Conservation (phyloP, 1,284 basidiomycete species). For the Thelephora terrestris region DNA sequence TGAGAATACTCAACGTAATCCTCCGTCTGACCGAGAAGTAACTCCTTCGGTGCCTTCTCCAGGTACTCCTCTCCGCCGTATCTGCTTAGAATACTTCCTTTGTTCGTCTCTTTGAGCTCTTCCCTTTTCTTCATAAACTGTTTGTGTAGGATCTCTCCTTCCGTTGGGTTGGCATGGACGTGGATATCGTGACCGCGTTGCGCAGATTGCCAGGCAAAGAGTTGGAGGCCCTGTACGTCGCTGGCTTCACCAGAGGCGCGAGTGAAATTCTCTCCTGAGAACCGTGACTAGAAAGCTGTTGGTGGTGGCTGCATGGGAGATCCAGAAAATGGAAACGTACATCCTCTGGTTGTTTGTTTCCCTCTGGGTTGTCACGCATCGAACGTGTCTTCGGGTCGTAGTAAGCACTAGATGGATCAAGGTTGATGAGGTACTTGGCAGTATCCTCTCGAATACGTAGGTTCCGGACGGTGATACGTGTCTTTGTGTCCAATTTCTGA, state of each 20-base stretch:
- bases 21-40: slow-evolving; percentile 91
- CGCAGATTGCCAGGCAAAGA: slow-evolving; percentile 97
- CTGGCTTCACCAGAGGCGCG: slow-evolving; percentile 87
- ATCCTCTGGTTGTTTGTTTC: slow-evolving; percentile 75
- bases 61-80: slow-evolving; percentile 96
- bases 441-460: slow-evolving; percentile 98
- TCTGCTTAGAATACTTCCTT: slow-evolving; percentile 78
- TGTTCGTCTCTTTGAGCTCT: slow-evolving; percentile 77
- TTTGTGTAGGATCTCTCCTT: slow-evolving; percentile 85
- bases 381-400: slow-evolving; percentile 99
- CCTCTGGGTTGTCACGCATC: slow-evolving; percentile 93
- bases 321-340: slow-evolving; percentile 33
- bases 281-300: slow-evolving; percentile 51
- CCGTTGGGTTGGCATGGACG: slow-evolving; percentile 92
- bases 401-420: slow-evolving; percentile 93
- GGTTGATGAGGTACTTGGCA: slow-evolving; percentile 96
- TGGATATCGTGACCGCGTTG: slow-evolving; percentile 92
- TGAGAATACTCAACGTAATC: slow-evolving; percentile 97
- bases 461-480: slow-evolving; percentile 96
- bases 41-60: slow-evolving; percentile 78
- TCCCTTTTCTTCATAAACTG: slow-evolving; percentile 93
- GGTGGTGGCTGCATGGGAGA: slow-evolving; percentile 1
- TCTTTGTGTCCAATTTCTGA: slow-evolving; percentile 96
- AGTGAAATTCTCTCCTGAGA: slow-evolving; percentile 95
- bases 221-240: slow-evolving; percentile 84